Percentiles rank a stretch among this genome's conserved stretches.
phyloP scores from a whole-genome alignment of 495 filamentous ascomycete genomes.

The Articulospora tetracladia region DNA sequence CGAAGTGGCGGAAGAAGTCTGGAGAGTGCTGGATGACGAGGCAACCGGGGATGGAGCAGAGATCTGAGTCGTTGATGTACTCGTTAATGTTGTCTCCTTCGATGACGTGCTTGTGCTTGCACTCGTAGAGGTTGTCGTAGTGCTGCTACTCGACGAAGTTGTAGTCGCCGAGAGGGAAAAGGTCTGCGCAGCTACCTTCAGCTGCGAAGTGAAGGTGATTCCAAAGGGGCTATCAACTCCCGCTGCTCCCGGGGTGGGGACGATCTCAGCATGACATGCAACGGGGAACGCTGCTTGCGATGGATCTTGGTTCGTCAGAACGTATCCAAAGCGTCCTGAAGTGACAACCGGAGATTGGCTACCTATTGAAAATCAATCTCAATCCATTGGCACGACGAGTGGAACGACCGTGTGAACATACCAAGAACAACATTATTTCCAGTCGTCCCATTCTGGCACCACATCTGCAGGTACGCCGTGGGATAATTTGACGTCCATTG shows the following conservation, averaged over 20 bases:
- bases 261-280: neutral
- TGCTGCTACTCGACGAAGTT: neutral
- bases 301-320: neutral
- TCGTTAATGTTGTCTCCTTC: neutral
- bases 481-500: conserved; percentile 7
- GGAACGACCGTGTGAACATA: neutral
- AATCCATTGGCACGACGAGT: neutral
- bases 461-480: conserved; percentile 1
- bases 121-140: conserved; percentile 1
- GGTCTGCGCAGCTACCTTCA: neutral
- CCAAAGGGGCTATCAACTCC: conserved; percentile 4
- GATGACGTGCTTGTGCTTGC: neutral
- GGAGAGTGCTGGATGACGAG: neutral
- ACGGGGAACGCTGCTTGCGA: neutral
- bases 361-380: neutral
- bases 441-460: conserved; percentile 2
- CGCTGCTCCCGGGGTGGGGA: neutral
- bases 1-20: no score
- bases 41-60: neutral
- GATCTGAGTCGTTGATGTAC: neutral
- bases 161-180: neutral
- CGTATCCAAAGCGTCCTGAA: conserved; percentile 4
- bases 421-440: conserved; percentile 3
- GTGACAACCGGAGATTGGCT: conserved; percentile 3
- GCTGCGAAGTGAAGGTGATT: neutral